phyloP scores from a whole-genome alignment of 2,329 filamentous ascomycete species.

The Pyrenochaeta sp. region DNA sequence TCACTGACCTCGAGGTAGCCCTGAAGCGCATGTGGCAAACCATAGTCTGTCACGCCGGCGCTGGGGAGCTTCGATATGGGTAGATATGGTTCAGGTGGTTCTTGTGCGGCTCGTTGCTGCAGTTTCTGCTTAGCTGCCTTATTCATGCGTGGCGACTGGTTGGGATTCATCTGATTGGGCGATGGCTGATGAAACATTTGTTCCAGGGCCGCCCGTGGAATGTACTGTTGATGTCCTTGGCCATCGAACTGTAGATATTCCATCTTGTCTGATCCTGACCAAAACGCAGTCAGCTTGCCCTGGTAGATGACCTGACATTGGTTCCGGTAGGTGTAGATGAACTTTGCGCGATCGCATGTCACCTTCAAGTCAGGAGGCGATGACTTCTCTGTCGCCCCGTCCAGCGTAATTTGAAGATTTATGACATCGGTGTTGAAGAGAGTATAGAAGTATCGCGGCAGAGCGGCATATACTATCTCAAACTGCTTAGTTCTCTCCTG shows the following conservation, averaged over 20 bases:
- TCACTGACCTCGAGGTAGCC: constrained; percentile 68
- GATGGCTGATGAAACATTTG: constrained; percentile 56
- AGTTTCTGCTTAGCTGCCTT: constrained; percentile 64
- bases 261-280: constrained; percentile 79
- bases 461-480: constrained; percentile 81
- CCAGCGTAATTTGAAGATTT: constrained; percentile 85
- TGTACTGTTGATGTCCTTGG: constrained; percentile 79
- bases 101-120: constrained; percentile 28
- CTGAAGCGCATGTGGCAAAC: constrained; percentile 65
- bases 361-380: constrained; percentile 75
- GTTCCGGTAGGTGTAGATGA: constrained; percentile 89
- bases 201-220: constrained; percentile 72
- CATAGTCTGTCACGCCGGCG: constrained; percentile 59
- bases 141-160: constrained; percentile 64
- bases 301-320: constrained; percentile 80
- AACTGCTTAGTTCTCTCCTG: constrained; percentile 77
- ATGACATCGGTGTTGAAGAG: constrained; percentile 85
- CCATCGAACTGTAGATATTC: constrained; percentile 86
- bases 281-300: constrained; percentile 81
- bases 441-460: constrained; percentile 89
- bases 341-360: constrained; percentile 77
- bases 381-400: constrained; percentile 67
- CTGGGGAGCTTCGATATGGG: constrained; percentile 56
- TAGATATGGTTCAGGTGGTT: constrained; percentile 51
- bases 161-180: constrained; percentile 58